Evolutionary conservation across 768 basidiomycete genomes (phyloP), one percentile per base, ranked within the genome.

Genomic region (Mycena latifolia): DNA sequence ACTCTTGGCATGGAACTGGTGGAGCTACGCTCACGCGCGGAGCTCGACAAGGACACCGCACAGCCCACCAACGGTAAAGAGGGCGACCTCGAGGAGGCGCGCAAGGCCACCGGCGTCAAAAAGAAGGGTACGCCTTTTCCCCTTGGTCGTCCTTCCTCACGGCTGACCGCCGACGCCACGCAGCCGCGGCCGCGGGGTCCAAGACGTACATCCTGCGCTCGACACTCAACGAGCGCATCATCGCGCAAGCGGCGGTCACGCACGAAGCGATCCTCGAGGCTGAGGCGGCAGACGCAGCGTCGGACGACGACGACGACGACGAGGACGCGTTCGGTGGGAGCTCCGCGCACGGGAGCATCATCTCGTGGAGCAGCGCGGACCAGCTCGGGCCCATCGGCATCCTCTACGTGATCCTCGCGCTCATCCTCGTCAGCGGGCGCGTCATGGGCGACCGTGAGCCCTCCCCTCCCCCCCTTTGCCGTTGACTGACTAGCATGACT

Each of bases 181-280:
- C 67, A 88, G 90, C 85, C 22, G 76, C 85, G 12, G 79, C 86
- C 7, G 73, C 84, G 3, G 88, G 92, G 1, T 89, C 92, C 1
- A 95, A 93, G 73, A 88, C 88, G 8, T 99, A 92, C 74, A 92
- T 96, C 47, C 81, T 98, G 20, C 91, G 95, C 50, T 96, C 95
- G 1, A 80, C 75, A 1, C 84, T 98, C 18, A 80, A 93, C 59
- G 76, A 86, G 0, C 67, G 75, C 15, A 79, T 97, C 56, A 87
- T 96, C 55, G 86, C 87, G 60, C 79, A 83, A 31, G 89, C 93
- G 0, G 82, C 86, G 3, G 71, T 83, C 18, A 83, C 86, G 0
- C 85, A 89, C 67, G 84, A 85, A 53, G 82, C 86, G 54, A 83
- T 88, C 39, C 77, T 83, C 0, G 84, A 86, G 24, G 81, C 81